These are phyloP conservation scores for Biscutella laevigata DNA, from an alignment of 441 rosid genomes.

Conservation along the genomic window DNA sequence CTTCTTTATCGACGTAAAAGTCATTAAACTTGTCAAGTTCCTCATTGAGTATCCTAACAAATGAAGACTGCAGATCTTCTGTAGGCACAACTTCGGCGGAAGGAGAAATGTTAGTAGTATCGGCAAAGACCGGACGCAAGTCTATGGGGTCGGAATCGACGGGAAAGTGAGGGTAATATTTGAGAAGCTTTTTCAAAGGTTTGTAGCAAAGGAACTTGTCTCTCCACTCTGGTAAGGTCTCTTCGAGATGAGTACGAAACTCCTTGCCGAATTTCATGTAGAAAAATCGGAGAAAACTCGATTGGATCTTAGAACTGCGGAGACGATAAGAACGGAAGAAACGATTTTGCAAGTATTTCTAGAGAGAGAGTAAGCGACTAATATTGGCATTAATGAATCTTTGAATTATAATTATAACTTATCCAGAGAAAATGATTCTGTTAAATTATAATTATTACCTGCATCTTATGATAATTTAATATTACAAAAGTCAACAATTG, in stretches of 20 bases:
- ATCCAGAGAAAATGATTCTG: not conserved
- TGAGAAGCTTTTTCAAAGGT: conserved; percentile 80
- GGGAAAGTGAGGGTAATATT: conserved; percentile 40
- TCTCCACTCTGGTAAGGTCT: conserved; percentile 90
- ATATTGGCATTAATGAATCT: not conserved
- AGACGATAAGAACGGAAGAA: conserved; percentile 10
- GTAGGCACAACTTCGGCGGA: conserved; percentile 14
- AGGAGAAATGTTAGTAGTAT: conserved; percentile 20
- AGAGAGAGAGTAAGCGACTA: not conserved
- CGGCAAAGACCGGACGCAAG: conserved; percentile 20
- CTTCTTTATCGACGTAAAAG: conserved; percentile 85
- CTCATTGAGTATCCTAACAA: conserved; percentile 59
- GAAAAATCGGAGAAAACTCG: not conserved
- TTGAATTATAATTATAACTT: not conserved
- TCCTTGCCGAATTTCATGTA: conserved; percentile 90
- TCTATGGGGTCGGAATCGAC: conserved; percentile 13
- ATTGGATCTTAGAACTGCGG: not conserved
- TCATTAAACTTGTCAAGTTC: conserved; percentile 91
- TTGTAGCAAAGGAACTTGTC: conserved; percentile 92
- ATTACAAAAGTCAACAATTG: no score
- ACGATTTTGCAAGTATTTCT: no score
- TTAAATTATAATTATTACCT: no score
- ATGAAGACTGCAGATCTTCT: conserved; percentile 50
- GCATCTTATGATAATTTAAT: no score
- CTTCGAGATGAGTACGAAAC: conserved; percentile 78